These are phyloP conservation scores for Candida xyloterini DNA, from an alignment of 805 yeast species.

Conservation along the genomic window DNA sequence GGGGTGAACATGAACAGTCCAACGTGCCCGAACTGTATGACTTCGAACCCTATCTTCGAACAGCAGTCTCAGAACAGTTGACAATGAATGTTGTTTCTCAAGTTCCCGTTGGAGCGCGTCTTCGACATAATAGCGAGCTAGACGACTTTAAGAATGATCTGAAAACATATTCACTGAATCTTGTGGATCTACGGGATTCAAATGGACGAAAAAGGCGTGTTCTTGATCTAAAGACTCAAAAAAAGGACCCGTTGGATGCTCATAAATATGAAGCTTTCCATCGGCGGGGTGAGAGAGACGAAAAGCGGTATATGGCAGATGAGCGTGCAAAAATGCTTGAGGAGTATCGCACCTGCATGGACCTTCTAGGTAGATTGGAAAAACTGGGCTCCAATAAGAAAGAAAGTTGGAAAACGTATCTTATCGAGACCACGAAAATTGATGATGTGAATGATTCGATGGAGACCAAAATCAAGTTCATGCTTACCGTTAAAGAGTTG, in stretches of 20 bases:
- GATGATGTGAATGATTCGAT: conserved; percentile 43
- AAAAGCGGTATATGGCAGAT: conserved; percentile 51
- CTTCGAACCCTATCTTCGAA: conserved; percentile 32
- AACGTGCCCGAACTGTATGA: conserved; percentile 30
- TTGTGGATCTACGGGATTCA: conserved; percentile 18
- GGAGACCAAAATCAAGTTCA: conserved; percentile 52
- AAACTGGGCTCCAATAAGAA: conserved; percentile 8
- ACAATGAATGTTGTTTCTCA: conserved; percentile 19
- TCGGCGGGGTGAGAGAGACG: conserved; percentile 60
- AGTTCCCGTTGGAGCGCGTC: conserved; percentile 8
- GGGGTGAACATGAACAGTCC: conserved; percentile 1
- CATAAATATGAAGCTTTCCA: conserved; percentile 45
- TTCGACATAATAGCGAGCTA: conserved; percentile 19
- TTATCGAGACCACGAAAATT: conserved; percentile 36
- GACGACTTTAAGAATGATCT: conserved; percentile 13
- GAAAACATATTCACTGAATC: conserved; percentile 16
- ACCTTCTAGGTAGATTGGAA: conserved; percentile 40
- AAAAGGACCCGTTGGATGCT: conserved; percentile 48
- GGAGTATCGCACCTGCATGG: conserved; percentile 56
- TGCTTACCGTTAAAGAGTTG: conserved; percentile 49
- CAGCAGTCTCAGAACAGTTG: conserved; percentile 25
- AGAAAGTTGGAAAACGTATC: conserved; percentile 19
- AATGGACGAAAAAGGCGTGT: background rate
- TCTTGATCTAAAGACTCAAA: background rate
- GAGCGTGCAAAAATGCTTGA: conserved; percentile 51